Conservation (phyloP, 768 basidiomycete genomes). For the Tulasnella sp. region DNA sequence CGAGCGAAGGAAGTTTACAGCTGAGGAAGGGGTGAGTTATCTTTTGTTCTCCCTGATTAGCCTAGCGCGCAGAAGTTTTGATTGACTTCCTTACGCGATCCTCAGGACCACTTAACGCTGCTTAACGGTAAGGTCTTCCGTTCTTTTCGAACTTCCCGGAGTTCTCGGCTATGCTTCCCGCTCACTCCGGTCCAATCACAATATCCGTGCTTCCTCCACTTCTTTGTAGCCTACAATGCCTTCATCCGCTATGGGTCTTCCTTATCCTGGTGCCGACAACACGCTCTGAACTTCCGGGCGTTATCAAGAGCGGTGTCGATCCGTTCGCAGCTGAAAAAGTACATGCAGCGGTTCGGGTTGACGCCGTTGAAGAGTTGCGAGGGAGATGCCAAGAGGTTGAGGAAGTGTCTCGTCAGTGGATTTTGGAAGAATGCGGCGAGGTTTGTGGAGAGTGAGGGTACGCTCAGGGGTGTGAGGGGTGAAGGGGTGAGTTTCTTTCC, state of each 20-base stretch:
- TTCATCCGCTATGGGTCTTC: conserved; percentile 80
- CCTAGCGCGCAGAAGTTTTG: conserved; percentile 23
- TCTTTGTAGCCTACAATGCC: conserved; percentile 78
- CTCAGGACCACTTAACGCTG: conserved; percentile 88
- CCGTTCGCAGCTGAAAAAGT: conserved; percentile 90
- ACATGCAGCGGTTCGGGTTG: conserved; percentile 84
- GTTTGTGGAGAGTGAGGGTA: conserved; percentile 81
- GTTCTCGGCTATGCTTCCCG: background rate
- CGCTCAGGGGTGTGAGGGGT: conserved; percentile 83
- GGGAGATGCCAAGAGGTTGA: conserved; percentile 75
- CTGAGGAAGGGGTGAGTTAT: conserved; percentile 84
- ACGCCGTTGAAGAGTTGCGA: conserved; percentile 75
- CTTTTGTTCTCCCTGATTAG: background rate
- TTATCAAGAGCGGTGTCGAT: conserved; percentile 93
- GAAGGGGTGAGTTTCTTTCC: conserved; percentile 55
- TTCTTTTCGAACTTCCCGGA: background rate
- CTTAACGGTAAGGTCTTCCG: conserved; percentile 63
- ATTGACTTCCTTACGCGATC: background rate
- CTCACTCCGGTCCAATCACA: background rate
- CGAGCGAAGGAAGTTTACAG: conserved; percentile 92
- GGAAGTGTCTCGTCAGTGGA: conserved; percentile 86
- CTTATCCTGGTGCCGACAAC: conserved; percentile 87
- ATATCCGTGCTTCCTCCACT: conserved; percentile 1
- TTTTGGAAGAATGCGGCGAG: conserved; percentile 93
- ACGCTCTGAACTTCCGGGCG: conserved; percentile 88